These are phyloP conservation scores for Solanum rostratum DNA, from an alignment of 257 asterid genomes.

Conservation along the genomic window DNA sequence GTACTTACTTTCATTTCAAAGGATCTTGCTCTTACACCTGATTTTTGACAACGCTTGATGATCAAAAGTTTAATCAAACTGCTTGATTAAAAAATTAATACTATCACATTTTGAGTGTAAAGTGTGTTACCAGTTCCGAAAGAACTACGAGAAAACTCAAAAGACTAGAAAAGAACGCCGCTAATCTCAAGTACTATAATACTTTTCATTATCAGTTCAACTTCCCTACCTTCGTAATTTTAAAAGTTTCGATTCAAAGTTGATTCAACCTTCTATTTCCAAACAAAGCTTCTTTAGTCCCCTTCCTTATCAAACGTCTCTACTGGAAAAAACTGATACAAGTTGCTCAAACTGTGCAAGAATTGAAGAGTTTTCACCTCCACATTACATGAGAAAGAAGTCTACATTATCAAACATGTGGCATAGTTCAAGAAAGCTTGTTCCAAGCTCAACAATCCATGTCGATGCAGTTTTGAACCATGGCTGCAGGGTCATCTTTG, in stretches of 20 bases:
- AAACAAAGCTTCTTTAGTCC: neutral
- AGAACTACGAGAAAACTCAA: neutral
- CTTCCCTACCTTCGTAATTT: neutral
- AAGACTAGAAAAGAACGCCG: neutral
- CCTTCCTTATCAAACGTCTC: neutral
- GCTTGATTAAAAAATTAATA: neutral
- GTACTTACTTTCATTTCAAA: neutral
- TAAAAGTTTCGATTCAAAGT: neutral
- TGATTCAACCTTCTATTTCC: neutral
- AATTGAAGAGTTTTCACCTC: neutral
- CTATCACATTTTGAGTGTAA: neutral
- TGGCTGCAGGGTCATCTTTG: slow-evolving; percentile 32
- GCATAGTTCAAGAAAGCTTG: neutral
- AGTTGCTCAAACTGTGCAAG: neutral
- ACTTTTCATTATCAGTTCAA: neutral
- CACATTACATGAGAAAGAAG: neutral
- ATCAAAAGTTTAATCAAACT: neutral
- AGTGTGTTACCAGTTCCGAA: neutral
- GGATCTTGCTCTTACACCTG: neutral
- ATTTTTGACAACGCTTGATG: no score
- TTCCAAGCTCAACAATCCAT: slow-evolving; percentile 62
- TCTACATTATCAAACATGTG: neutral
- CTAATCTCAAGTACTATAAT: neutral
- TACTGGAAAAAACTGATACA: neutral
- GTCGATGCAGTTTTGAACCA: slow-evolving; percentile 58